Evolutionary conservation across 805 yeast genomes (phyloP), one percentile per base, ranked within the genome.

Genomic region (Ogataea nitratoaversa): DNA sequence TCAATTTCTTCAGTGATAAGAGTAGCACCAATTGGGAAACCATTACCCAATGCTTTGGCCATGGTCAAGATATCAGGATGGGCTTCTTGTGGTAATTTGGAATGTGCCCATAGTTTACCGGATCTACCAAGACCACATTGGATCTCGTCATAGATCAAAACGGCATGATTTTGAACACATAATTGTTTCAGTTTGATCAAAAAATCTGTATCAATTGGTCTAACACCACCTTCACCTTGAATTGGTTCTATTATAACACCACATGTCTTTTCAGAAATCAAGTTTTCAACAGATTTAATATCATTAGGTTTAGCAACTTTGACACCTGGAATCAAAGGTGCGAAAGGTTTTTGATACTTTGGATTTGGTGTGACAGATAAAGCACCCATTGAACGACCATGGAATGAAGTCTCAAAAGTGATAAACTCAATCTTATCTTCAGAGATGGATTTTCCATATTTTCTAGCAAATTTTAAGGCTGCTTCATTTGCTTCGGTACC

Each of bases 191-290:
- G 67, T 36, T 77, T 78, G 4, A 70, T 57, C 46, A 91, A 70
- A 57, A 86, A 89, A 32, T 79, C 85, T 0, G 64, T 50, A 29
- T 75, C 70, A 43, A 87, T 75, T 17, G 82, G 78, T 55, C 80
- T 78, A 16, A 91, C 82, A 42, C 99, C 99, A 42, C 99, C 98
- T 67, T 91, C 99, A 51, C 98, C 99, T 69, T 93, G 99, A 43
- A 93, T 82, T 18, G 99, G 99, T 66, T 93, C 99, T 29, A 93
- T 81, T 41, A 93, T 93, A 23, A 93, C 93, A 39, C 90, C 99
- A 52, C 95, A 87, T 1, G 90, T 82, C 48, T 78, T 77, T 3
- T 76, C 79, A 46, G 72, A 68, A 34, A 84, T 74, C 24, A 77
- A 60, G 3, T 63, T 56, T 48, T 77, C 72, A 9, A 88, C 82